Evolutionary conservation across 2,329 filamentous ascomycete species (phyloP), one percentile per base, ranked within the genome.

Genomic region (Aspergillus nomiae): DNA sequence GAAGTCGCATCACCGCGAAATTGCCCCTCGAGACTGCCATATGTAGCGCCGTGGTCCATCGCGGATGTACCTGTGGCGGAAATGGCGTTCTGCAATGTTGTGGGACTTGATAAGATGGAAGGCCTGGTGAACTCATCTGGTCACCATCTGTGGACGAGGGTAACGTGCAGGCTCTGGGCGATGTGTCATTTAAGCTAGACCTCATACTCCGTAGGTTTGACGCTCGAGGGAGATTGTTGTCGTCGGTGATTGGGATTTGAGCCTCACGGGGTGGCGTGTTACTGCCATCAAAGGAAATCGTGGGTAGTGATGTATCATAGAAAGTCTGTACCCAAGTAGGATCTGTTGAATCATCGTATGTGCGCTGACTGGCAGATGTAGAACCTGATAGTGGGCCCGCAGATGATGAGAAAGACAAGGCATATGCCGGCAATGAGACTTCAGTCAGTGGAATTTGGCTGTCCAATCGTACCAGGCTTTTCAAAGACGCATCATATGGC

Each of bases 1-100:
- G 34, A 34, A 56, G 32, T 8, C 32, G 53, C 53, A 56, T 38
- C 34, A 56, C 34, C 4, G 53, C 41, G 14, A 56, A 32, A 10
- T 56, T 56, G 21, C 53, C 53, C n/a, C n/a, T 32, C n/a, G 53
- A 21, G 19, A 56, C 53, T 9, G 53, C 53, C 53, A 56, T 38
- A 26, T 56, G 53, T 19, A 56, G 34, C n/a, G 53, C 19, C 10
- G 53, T 56, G 8, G 53, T 56, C 53, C 53, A 56, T 16, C 32
- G 53, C 26, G 38, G 34, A 21, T 26, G 53, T 28, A 1, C 34
- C 53, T 14, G 34, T 11, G 34, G 11, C 34, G 32, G 38, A 5
- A 32, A 16, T 21, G 51, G 51, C 6, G 28, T n/a, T 19, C 14
- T 28, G 30, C 51, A 26, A 38, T 21, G 14, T 12, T 24, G 53